phyloP scores from a whole-genome alignment of 768 basidiomycete species.

The Leccinum pellstonianum region DNA sequence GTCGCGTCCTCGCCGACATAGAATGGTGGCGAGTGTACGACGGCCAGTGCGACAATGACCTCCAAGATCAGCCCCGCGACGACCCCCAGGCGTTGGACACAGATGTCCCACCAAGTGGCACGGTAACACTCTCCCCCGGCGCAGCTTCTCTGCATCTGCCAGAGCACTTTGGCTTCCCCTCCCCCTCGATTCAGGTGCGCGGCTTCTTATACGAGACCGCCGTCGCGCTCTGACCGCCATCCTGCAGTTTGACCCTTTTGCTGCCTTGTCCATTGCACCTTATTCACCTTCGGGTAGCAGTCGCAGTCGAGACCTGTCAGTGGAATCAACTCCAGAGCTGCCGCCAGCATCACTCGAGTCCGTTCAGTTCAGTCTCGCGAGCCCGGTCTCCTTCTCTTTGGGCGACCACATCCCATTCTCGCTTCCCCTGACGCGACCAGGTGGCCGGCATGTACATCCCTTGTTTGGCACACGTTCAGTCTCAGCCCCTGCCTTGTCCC shows the following conservation, averaged over 20 bases:
- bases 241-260: slow-evolving; percentile 40
- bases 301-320: slow-evolving; percentile 44
- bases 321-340: slow-evolving; percentile 57
- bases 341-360: slow-evolving; percentile 39
- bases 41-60: slow-evolving; percentile 50
- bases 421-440: slow-evolving; percentile 22
- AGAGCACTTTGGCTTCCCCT: slow-evolving; percentile 11
- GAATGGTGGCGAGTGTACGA: slow-evolving; percentile 85
- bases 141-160: slow-evolving; percentile 28
- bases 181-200: slow-evolving; percentile 29
- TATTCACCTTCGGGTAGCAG: slow-evolving; percentile 46
- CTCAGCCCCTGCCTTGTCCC: slow-evolving; percentile 40
- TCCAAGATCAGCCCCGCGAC: slow-evolving; percentile 32
- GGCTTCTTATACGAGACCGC: not conserved
- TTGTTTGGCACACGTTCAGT: slow-evolving; percentile 42
- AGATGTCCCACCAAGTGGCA: slow-evolving; percentile 22
- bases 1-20: slow-evolving; percentile 81
- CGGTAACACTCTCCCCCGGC: slow-evolving; percentile 37
- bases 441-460: slow-evolving; percentile 24
- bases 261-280: slow-evolving; percentile 56
- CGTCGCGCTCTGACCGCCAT: slow-evolving; percentile 24
- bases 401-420: slow-evolving; percentile 30
- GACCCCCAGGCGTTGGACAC: slow-evolving; percentile 12
- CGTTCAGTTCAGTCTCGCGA: slow-evolving; percentile 37
- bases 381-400: slow-evolving; percentile 39